Evolutionary conservation across 495 filamentous ascomycete species (phyloP).

Genomic region (Venustampulla echinocandica): DNA sequence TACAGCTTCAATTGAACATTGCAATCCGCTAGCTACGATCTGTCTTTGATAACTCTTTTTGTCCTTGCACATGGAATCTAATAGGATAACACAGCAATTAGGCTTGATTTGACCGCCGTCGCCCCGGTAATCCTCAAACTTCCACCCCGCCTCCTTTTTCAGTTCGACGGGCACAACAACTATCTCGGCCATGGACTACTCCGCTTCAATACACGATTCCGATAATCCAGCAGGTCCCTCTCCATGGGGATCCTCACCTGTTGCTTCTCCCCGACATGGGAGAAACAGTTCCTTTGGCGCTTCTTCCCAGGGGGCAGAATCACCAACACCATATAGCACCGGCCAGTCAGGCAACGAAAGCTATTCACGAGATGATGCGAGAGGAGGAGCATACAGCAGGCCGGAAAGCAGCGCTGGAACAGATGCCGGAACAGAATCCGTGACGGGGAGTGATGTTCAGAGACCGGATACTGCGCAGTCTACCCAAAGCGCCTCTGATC

Average conservation of each 20-base stretch:
- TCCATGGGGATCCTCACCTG: conserved; percentile 65
- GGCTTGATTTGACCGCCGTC: not conserved
- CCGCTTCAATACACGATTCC: conserved; percentile 62
- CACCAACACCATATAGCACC: conserved; percentile 41
- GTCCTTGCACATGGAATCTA: too few relatives aligned
- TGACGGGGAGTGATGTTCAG: conserved; percentile 18
- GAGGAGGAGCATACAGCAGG: conserved; percentile 12
- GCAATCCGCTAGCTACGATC: too few relatives aligned
- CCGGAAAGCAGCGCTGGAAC: conserved; percentile 17
- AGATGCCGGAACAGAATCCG: conserved; percentile 16
- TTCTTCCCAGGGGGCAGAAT: conserved; percentile 45
- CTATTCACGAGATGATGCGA: conserved; percentile 24
- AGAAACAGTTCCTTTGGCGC: conserved; percentile 44
- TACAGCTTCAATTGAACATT: not conserved
- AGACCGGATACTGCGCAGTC: conserved; percentile 35
- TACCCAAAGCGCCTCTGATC: conserved; percentile 35
- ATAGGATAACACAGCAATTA: too few relatives aligned
- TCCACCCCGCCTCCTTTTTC: not conserved
- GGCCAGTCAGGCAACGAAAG: conserved; percentile 17
- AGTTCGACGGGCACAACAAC: not conserved
- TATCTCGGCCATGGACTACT: conserved; percentile 81
- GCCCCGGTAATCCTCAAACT: not conserved
- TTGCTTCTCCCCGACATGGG: conserved; percentile 55
- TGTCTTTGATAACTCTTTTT: too few relatives aligned
- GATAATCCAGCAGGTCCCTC: conserved; percentile 61